These are phyloP conservation scores for Cyberlindnera euphorbiiphila DNA, from an alignment of 805 yeast genomes.

Conservation along the genomic window DNA sequence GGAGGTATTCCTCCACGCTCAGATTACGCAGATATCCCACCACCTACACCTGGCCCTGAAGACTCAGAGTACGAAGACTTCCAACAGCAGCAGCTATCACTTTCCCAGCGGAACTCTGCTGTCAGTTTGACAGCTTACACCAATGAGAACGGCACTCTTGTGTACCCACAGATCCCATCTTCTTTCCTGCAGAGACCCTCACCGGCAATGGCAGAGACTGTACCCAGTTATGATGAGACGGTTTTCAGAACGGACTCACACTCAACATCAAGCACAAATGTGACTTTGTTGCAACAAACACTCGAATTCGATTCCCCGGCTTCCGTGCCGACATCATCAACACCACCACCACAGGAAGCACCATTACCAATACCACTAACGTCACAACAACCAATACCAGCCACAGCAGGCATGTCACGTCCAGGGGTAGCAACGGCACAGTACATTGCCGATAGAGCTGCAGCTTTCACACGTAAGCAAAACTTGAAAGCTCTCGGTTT, in stretches of 20 bases:
- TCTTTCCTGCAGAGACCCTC: too few relatives aligned
- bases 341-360: constrained; percentile 1
- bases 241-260: too few relatives aligned
- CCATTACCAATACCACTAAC: neutral
- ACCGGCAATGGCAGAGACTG: neutral
- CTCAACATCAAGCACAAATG: too few relatives aligned
- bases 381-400: neutral
- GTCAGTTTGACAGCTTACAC: constrained; percentile 1
- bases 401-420: constrained; percentile 2
- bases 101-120: constrained; percentile 8
- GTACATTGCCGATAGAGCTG: constrained; percentile 12
- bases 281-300: too few relatives aligned
- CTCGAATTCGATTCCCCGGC: too few relatives aligned
- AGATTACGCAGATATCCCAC: constrained; percentile 38
- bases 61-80: constrained; percentile 25
- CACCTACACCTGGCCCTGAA: constrained; percentile 33
- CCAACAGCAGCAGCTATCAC: constrained; percentile 15
- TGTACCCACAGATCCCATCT: too few relatives aligned
- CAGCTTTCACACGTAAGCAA: constrained; percentile 13
- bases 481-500: constrained; percentile 58
- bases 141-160: too few relatives aligned
- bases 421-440: constrained; percentile 12
- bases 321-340: neutral
- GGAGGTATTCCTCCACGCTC: constrained; percentile 2
- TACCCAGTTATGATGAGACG: neutral